Conservation (phyloP, 108 stramenopile species). For the Nannochloropsis salina region DNA sequence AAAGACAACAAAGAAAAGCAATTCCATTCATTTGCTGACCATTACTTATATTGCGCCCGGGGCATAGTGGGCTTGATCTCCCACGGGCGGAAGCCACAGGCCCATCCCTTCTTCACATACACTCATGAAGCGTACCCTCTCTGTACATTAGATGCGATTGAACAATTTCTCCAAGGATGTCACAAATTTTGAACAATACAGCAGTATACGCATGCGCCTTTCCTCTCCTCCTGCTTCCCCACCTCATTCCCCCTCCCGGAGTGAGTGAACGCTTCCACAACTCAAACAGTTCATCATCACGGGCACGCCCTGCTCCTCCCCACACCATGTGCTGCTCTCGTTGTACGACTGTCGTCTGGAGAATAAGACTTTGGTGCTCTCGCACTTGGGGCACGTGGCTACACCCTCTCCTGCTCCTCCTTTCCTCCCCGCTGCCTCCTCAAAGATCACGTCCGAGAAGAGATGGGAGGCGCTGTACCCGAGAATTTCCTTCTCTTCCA, state of each 20-base stretch:
- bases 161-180: no score
- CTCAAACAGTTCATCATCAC: slow-evolving; percentile 15
- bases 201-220: no score
- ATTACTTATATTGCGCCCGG: no score
- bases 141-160: no score
- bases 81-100: no score
- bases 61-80: no score
- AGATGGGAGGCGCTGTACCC: neutral
- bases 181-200: no score
- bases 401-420: neutral
- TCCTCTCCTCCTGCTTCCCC: no score
- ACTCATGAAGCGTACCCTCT: no score
- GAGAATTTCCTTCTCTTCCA: neutral
- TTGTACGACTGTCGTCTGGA: slow-evolving; percentile 8
- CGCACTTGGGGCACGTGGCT: neutral
- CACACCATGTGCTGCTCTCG: slow-evolving; percentile 14
- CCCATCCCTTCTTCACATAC: no score
- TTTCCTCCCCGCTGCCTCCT: neutral
- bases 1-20: no score
- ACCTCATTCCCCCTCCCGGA: neutral
- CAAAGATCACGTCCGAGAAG: slow-evolving; percentile 8
- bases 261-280: neutral
- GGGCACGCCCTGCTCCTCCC: slow-evolving; percentile 9
- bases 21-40: no score
- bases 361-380: neutral